phyloP scores from a whole-genome alignment of 2,329 filamentous ascomycete genomes.

The Phialophora expanda region DNA sequence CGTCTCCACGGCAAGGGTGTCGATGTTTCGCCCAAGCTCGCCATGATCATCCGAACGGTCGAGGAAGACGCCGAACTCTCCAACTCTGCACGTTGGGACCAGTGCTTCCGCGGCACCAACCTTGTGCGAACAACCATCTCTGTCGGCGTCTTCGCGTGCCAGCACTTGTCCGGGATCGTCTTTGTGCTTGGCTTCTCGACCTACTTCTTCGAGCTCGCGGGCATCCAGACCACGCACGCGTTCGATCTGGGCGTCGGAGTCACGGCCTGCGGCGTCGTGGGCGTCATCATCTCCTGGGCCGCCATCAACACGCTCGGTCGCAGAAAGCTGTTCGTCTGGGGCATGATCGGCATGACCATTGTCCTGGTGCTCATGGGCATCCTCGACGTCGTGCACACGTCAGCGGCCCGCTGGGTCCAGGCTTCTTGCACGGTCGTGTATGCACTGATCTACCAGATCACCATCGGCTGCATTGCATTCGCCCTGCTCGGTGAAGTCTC shows the following conservation, averaged over 20 bases:
- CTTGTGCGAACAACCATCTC: slow-evolving; percentile 52
- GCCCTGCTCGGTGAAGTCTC: slow-evolving; percentile 56
- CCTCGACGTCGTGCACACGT: slow-evolving; percentile 47
- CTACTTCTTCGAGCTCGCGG: slow-evolving; percentile 54
- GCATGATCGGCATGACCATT: slow-evolving; percentile 43
- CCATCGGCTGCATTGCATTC: slow-evolving; percentile 52
- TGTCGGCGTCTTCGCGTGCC: slow-evolving; percentile 51
- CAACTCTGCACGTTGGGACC: slow-evolving; percentile 43
- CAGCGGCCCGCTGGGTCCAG: slow-evolving; percentile 46
- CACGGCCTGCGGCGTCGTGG: slow-evolving; percentile 48
- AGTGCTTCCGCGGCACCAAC: slow-evolving; percentile 53
- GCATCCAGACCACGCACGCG: slow-evolving; percentile 44
- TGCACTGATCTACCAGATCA: slow-evolving; percentile 49
- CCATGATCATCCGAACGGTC: slow-evolving; percentile 50
- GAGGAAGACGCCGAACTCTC: slow-evolving; percentile 48
- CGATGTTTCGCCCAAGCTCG: slow-evolving; percentile 48
- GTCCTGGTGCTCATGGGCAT: slow-evolving; percentile 50
- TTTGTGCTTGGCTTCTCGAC: slow-evolving; percentile 53
- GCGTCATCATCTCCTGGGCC: slow-evolving; percentile 47
- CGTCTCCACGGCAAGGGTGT: slow-evolving; percentile 47
- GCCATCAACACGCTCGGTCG: slow-evolving; percentile 45
- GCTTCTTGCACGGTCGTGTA: slow-evolving; percentile 48
- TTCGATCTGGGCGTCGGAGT: slow-evolving; percentile 50
- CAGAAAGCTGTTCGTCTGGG: slow-evolving; percentile 43
- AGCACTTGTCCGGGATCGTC: slow-evolving; percentile 51